phyloP scores from a whole-genome alignment of 164 flowering plant species.

The Nymphaea thermarum region DNA sequence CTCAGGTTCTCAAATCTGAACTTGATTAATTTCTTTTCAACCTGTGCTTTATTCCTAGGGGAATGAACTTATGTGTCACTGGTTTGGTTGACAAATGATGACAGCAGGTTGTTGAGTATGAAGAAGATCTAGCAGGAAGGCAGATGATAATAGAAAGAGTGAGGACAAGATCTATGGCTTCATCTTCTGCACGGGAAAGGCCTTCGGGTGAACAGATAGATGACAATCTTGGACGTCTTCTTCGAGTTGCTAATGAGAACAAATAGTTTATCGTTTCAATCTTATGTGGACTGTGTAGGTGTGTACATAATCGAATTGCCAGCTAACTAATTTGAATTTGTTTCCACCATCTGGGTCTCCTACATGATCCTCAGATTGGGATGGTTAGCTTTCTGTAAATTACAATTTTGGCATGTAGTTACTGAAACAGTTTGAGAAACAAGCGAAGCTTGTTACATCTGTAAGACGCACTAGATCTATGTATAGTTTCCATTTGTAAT shows the following conservation, averaged over 20 bases:
- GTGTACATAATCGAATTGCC: too few species aligned
- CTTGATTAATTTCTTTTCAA: background rate
- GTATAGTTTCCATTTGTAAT: too few species aligned
- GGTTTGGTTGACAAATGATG: background rate
- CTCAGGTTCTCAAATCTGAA: slow-evolving; percentile 49
- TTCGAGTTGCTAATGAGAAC: slow-evolving; percentile 1
- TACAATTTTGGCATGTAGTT: too few species aligned
- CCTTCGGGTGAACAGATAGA: background rate
- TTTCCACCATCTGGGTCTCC: too few species aligned
- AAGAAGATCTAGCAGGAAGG: slow-evolving; percentile 86
- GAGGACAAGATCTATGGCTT: slow-evolving; percentile 49
- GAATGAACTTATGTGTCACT: too few species aligned
- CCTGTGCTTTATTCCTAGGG: background rate
- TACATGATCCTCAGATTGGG: too few species aligned
- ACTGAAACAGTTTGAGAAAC: too few species aligned
- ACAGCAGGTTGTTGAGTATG: slow-evolving; percentile 75
- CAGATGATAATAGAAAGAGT: slow-evolving; percentile 90
- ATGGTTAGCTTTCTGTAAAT: too few species aligned
- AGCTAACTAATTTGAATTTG: too few species aligned
- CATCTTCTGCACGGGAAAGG: slow-evolving; percentile 5
- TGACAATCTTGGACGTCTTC: background rate
- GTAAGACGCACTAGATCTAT: too few species aligned
- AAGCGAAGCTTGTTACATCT: too few species aligned
- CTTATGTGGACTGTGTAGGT: too few species aligned
- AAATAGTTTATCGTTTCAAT: background rate